phyloP scores from a whole-genome alignment of 768 basidiomycete genomes.

The Termitomyces sp. region DNA sequence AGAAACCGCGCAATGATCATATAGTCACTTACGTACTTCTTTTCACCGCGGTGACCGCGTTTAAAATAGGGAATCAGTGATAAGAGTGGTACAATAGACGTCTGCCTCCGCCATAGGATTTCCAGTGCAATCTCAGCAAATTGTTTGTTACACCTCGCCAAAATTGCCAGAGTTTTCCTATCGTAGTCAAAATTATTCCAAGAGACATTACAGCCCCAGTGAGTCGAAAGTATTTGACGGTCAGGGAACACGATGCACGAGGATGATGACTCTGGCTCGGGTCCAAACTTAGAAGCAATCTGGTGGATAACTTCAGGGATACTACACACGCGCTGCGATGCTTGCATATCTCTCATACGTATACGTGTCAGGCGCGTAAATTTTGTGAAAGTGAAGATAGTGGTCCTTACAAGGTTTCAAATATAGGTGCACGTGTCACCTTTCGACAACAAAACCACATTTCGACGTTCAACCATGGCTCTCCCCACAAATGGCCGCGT shows the following conservation, averaged over 20 bases:
- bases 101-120: background rate
- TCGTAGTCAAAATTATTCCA: background rate
- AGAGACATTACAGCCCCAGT: background rate
- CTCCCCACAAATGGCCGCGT: constrained; percentile 84
- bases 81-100: background rate
- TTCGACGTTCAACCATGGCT: constrained; percentile 44
- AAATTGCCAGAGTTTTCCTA: background rate
- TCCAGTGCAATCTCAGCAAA: background rate
- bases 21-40: background rate
- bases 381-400: background rate
- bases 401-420: background rate
- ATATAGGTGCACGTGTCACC: background rate
- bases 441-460: background rate
- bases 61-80: background rate
- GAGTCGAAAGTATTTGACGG: background rate
- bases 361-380: background rate
- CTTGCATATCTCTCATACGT: background rate
- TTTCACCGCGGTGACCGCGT: background rate
- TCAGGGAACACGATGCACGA: background rate
- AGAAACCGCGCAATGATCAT: too few species aligned
- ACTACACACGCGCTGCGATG: background rate
- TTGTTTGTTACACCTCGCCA: background rate
- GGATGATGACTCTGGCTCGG: background rate
- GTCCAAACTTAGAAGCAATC: background rate
- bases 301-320: background rate